Evolutionary conservation across 1,284 basidiomycete genomes (phyloP), one percentile per base, ranked within the genome.

Genomic region (Cutaneotrichosporon sp.): DNA sequence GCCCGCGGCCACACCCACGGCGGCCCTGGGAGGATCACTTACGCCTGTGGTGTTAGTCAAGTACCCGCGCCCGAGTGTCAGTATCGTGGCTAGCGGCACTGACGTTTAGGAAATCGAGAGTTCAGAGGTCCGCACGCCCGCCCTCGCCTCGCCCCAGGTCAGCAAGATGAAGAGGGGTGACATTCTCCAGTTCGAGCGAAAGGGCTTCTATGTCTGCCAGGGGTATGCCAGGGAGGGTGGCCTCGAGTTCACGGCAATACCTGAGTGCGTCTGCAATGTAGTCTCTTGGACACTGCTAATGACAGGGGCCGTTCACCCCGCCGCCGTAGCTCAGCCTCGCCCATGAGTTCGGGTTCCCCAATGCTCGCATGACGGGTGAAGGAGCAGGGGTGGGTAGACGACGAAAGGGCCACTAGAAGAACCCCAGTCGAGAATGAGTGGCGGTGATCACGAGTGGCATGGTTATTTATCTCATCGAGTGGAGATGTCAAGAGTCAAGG

Each of bases 201-300:
- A 58, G 46, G 57, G 57, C 9, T 58, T 58, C 46, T 58, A 58
- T n/a, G 34, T 58, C 31, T 58, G 26, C 57, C 57, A 58, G 11
- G 57, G 57, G 1, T n/a, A 10, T 26, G 57, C 26, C 16, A 16
- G 4, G 1, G 42, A 58, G 9, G 57, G 57, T n/a, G 30, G 46
- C 11, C 42, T 58, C 13, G 46, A 50, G 30, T 58, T 58, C 21
- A 30, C 40, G 16, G 42, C 30, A 5, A 58, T 58, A 26, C 57
- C 57, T 4, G 57, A 49, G 57, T 58, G 57, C 49, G 57, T 53
- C 26, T 18, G 26, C 13, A 30, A 10, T 26, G 26, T 26, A 13
- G 14, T 18, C 26, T 26, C 49, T 30, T 31, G 49, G 16, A 18
- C 49, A 26, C 21, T 13, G 51, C 31, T 53, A 30, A 53, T n/a